phyloP scores from a whole-genome alignment of 768 basidiomycete genomes.

The Trichaptum fuscoviolaceum region DNA sequence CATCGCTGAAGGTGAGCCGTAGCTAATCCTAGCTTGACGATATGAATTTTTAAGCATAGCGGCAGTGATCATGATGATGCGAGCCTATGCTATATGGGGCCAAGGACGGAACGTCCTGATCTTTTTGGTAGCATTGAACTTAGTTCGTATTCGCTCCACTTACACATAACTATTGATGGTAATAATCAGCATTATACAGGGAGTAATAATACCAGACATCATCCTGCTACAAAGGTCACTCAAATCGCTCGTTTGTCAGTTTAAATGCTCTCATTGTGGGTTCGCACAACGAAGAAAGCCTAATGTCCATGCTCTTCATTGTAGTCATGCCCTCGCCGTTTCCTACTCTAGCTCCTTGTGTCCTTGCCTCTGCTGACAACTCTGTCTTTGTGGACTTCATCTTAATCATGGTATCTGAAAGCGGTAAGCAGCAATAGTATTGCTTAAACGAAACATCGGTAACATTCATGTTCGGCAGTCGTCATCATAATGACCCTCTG shows the following conservation, averaged over 20 bases:
- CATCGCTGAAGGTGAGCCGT: conserved; percentile 5
- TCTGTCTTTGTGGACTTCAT: conserved; percentile 10
- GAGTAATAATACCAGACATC: conserved; percentile 4
- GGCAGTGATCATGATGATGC: conserved; percentile 2
- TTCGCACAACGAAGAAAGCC: neutral
- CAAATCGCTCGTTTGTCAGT: conserved; percentile 10
- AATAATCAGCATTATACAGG: neutral
- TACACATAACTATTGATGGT: neutral
- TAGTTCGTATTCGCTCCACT: neutral
- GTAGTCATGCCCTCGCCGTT: neutral
- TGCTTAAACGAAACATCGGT: neutral
- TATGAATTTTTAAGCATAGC: neutral
- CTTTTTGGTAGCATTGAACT: neutral
- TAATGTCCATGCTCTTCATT: neutral
- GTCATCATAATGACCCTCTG: conserved; percentile 3
- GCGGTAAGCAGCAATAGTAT: neutral
- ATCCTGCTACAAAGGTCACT: conserved; percentile 9
- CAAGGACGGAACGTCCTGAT: neutral
- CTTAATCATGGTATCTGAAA: conserved; percentile 8
- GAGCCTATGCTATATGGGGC: neutral
- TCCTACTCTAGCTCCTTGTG: conserved; percentile 5
- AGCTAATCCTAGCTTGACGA: neutral
- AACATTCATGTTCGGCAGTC: neutral
- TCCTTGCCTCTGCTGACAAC: conserved; percentile 4
- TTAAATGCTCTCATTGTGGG: neutral